Percentiles rank a stretch among this genome's conserved stretches.
phyloP scores from a whole-genome alignment of 305 asterid genomes.

The Fraxinus paxiana region DNA sequence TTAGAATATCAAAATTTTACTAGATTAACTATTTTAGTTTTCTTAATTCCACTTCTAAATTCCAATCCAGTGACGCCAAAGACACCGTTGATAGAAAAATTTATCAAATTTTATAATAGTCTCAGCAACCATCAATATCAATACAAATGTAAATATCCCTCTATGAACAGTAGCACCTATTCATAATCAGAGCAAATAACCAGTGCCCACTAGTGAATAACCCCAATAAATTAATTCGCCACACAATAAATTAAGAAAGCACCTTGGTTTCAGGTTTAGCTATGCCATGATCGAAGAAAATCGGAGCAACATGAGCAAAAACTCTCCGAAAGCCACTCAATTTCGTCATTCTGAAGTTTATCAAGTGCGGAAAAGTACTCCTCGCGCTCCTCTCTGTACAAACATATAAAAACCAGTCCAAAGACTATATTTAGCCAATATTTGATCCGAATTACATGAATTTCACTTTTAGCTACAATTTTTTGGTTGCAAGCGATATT shows the following conservation, averaged over 20 bases:
- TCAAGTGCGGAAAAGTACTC: slow-evolving; percentile 90
- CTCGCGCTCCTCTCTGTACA: slow-evolving; percentile 80
- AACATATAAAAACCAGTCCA: slow-evolving; percentile 19
- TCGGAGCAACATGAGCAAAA: slow-evolving; percentile 87
- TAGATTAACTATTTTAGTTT: background rate
- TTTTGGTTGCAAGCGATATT: background rate
- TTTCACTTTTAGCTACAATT: too few relatives aligned
- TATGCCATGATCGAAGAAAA: slow-evolving; percentile 82
- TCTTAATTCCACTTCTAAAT: slow-evolving; percentile 2
- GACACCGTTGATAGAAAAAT: background rate
- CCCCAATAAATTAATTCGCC: background rate
- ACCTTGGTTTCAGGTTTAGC: slow-evolving; percentile 93
- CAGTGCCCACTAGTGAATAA: background rate
- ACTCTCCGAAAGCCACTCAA: slow-evolving; percentile 82
- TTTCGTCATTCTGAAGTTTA: slow-evolving; percentile 75
- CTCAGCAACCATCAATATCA: background rate
- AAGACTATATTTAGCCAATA: too few relatives aligned
- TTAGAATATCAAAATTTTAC: background rate
- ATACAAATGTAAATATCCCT: background rate
- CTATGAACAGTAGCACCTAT: background rate
- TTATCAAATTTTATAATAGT: background rate
- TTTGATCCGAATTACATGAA: too few relatives aligned
- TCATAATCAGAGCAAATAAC: background rate
- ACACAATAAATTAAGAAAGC: background rate
- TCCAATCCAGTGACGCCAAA: background rate